phyloP scores from a whole-genome alignment of 768 basidiomycete genomes.

The Obba rivulosa region DNA sequence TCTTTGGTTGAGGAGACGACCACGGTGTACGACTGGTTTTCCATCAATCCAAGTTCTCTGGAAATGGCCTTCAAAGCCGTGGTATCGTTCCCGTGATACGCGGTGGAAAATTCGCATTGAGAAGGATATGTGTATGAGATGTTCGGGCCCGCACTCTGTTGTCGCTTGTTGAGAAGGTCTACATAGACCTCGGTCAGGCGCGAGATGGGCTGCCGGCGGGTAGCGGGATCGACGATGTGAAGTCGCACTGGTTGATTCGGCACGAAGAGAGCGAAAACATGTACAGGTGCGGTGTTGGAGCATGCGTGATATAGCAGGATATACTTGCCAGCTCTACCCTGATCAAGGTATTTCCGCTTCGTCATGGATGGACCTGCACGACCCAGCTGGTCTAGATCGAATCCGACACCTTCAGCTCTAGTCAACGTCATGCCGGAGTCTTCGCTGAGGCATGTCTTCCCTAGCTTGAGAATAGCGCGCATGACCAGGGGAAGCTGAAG shows the following conservation, averaged over 20 bases:
- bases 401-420: slow-evolving; percentile 73
- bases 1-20: slow-evolving; percentile 86
- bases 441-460: slow-evolving; percentile 72
- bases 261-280: slow-evolving; percentile 85
- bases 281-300: slow-evolving; percentile 66
- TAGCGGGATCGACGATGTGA: slow-evolving; percentile 87
- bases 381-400: slow-evolving; percentile 81
- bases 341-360: slow-evolving; percentile 67
- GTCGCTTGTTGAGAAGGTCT: slow-evolving; percentile 53
- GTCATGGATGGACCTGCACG: slow-evolving; percentile 51
- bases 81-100: slow-evolving; percentile 74
- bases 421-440: slow-evolving; percentile 70
- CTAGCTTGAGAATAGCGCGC: slow-evolving; percentile 77
- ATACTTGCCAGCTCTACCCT: slow-evolving; percentile 66
- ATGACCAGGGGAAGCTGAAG: slow-evolving; percentile 74
- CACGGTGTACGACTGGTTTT: slow-evolving; percentile 68
- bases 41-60: slow-evolving; percentile 74
- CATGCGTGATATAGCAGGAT: slow-evolving; percentile 86
- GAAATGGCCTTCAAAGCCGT: slow-evolving; percentile 85
- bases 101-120: slow-evolving; percentile 53
- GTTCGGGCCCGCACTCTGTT: slow-evolving; percentile 33
- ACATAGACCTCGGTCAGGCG: slow-evolving; percentile 71
- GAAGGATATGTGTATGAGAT: slow-evolving; percentile 61
- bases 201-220: slow-evolving; percentile 76
- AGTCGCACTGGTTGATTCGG: slow-evolving; percentile 67